These are phyloP conservation scores for Russula earlei DNA, from an alignment of 768 basidiomycete genomes.

Conservation along the genomic window DNA sequence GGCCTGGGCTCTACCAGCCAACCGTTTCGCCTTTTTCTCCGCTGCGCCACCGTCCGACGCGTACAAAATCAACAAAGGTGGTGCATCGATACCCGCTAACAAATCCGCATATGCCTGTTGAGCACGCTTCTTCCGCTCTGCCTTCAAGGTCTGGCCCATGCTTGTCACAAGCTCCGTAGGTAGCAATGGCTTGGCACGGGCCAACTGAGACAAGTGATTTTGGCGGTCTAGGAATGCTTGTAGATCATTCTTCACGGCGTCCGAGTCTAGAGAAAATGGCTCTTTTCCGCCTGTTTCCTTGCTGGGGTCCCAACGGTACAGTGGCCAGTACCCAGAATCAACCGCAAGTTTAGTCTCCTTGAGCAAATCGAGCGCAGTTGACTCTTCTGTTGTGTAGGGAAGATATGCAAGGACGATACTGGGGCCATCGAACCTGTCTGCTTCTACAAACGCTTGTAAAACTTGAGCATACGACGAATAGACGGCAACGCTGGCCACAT, in stretches of 20 bases:
- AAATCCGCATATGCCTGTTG: slow-evolving; percentile 79
- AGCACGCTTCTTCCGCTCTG: slow-evolving; percentile 73
- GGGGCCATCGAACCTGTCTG: slow-evolving; percentile 83
- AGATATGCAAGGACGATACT: slow-evolving; percentile 91
- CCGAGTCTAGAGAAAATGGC: slow-evolving; percentile 88
- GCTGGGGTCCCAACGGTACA: slow-evolving; percentile 95
- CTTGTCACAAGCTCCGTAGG: slow-evolving; percentile 77
- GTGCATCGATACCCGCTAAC: slow-evolving; percentile 75
- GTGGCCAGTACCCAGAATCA: slow-evolving; percentile 94
- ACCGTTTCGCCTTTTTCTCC: slow-evolving; percentile 92
- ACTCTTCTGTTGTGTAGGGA: slow-evolving; percentile 71
- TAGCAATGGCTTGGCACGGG: slow-evolving; percentile 68
- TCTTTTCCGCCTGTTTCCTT: slow-evolving; percentile 69
- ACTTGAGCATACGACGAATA: slow-evolving; percentile 95
- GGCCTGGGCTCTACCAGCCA: slow-evolving; percentile 72
- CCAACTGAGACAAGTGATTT: slow-evolving; percentile 92
- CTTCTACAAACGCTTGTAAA: slow-evolving; percentile 83
- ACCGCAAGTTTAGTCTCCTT: slow-evolving; percentile 97
- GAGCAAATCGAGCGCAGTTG: slow-evolving; percentile 78
- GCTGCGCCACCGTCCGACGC: slow-evolving; percentile 92
- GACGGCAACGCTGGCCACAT: slow-evolving; percentile 90
- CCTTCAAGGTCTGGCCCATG: slow-evolving; percentile 75
- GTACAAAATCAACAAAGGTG: slow-evolving; percentile 82
- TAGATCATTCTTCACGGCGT: slow-evolving; percentile 88
- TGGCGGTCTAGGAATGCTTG: slow-evolving; percentile 91